Conservation (phyloP, 176 grass and related monocot species). For the Juncus effusus region DNA sequence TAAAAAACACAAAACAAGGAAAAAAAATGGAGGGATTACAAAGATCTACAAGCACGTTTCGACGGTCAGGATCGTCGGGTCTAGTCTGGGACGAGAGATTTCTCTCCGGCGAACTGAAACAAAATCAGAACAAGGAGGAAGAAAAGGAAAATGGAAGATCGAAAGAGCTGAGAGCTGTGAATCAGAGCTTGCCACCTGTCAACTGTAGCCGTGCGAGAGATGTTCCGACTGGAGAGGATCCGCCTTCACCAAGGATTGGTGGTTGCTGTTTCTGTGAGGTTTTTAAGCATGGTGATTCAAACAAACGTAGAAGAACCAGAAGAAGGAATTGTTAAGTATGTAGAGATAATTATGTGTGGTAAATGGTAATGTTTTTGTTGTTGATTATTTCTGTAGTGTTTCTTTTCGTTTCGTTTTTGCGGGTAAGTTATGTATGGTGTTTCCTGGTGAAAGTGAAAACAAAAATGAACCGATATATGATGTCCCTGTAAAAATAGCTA, state of each 20-base stretch:
- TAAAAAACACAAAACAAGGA: conserved; percentile 10
- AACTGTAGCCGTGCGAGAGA: neutral
- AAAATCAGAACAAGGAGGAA: conserved; percentile 18
- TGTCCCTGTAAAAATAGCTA: neutral
- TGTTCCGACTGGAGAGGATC: neutral
- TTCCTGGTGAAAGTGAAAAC: neutral
- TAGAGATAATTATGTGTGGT: conserved; percentile 16
- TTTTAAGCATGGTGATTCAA: neutral
- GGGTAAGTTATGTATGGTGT: neutral
- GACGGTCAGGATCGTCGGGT: conserved; percentile 64
- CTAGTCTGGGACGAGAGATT: conserved; percentile 61
- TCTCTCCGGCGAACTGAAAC: conserved; percentile 14
- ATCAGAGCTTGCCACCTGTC: neutral
- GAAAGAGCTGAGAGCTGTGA: neutral
- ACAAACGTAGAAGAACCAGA: conserved; percentile 1
- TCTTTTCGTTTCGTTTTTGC: conserved; percentile 33
- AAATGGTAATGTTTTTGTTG: conserved; percentile 23
- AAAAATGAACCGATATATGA: neutral
- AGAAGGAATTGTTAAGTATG: conserved; percentile 19
- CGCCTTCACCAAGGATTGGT: neutral
- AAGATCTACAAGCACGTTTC: conserved; percentile 56
- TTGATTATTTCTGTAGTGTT: conserved; percentile 2
- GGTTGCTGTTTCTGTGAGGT: neutral
- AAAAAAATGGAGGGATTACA: conserved; percentile 43
- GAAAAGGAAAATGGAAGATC: neutral